phyloP scores from a whole-genome alignment of 768 basidiomycete genomes.

The Mrakia blollopis region DNA sequence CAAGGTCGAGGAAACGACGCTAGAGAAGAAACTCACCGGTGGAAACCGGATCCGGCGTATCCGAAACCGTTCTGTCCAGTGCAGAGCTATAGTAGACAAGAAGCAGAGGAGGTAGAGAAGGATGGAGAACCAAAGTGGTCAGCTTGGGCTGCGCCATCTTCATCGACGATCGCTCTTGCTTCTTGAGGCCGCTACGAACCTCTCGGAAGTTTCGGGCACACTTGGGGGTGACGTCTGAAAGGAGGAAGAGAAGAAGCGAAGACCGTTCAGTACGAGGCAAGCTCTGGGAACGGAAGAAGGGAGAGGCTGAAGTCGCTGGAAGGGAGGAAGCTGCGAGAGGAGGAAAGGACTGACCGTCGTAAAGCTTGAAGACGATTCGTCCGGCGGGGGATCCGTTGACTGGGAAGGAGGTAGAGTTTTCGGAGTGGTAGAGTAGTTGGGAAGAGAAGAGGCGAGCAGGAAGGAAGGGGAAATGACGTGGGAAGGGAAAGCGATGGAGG shows the following conservation, averaged over 20 bases:
- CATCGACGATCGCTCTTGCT: not conserved
- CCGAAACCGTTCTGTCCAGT: conserved; percentile 33
- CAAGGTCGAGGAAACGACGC: not conserved
- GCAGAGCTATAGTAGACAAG: conserved; percentile 26
- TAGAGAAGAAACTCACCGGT: conserved; percentile 15
- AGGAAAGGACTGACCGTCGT: conserved; percentile 21
- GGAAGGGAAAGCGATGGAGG: not conserved
- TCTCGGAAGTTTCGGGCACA: conserved; percentile 33
- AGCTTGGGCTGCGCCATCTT: not conserved
- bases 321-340: not conserved
- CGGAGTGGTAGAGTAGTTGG: not conserved
- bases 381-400: conserved; percentile 27
- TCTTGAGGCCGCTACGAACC: not conserved
- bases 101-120: not conserved
- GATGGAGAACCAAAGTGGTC: not conserved
- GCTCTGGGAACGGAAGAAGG: not conserved
- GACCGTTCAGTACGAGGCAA: not conserved
- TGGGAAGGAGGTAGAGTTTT: not conserved
- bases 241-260: not conserved
- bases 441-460: not conserved
- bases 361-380: conserved; percentile 25
- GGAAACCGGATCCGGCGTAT: conserved; percentile 32
- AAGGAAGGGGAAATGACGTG: not conserved
- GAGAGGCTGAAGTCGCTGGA: not conserved
- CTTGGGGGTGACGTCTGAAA: conserved; percentile 31